Percentiles rank a stretch among this genome's conserved stretches.
phyloP scores from a whole-genome alignment of 108 stramenopile genomes.

The Cyclotella cryptica region DNA sequence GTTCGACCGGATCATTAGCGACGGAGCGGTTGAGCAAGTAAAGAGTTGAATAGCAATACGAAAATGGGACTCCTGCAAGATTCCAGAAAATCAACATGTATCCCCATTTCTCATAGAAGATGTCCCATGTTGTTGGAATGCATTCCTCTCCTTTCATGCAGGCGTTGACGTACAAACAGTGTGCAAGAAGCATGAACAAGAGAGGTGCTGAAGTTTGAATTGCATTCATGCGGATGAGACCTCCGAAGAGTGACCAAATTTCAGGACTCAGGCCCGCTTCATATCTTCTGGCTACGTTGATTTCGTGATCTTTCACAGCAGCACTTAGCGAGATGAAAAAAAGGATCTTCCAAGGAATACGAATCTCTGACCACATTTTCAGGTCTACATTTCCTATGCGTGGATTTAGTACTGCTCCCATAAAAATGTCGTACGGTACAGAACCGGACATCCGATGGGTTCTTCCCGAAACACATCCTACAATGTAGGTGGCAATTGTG shows the following conservation, averaged over 20 bases:
- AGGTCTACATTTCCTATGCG: slow-evolving; percentile 59
- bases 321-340: slow-evolving; percentile 55
- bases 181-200: slow-evolving; percentile 64
- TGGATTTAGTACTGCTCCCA: slow-evolving; percentile 66
- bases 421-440: slow-evolving; percentile 60
- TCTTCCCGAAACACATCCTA: slow-evolving; percentile 26
- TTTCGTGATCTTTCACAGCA: slow-evolving; percentile 57
- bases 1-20: slow-evolving; percentile 36
- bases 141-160: slow-evolving; percentile 76
- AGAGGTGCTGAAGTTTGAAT: slow-evolving; percentile 51
- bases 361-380: slow-evolving; percentile 67
- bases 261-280: slow-evolving; percentile 29
- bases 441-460: slow-evolving; percentile 51
- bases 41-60: slow-evolving; percentile 58
- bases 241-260: slow-evolving; percentile 43
- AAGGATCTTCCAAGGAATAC: slow-evolving; percentile 63
- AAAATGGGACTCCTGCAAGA: slow-evolving; percentile 67
- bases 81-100: slow-evolving; percentile 79
- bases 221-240: slow-evolving; percentile 40
- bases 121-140: slow-evolving; percentile 74
- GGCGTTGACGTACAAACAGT: slow-evolving; percentile 64
- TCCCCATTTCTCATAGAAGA: slow-evolving; percentile 72
- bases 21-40: slow-evolving; percentile 50
- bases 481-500: slow-evolving; percentile 46
- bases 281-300: slow-evolving; percentile 30